Evolutionary conservation across 441 rosid species (phyloP), one percentile per base, ranked within the genome.

Genomic region (Euphorbia celastroides): DNA sequence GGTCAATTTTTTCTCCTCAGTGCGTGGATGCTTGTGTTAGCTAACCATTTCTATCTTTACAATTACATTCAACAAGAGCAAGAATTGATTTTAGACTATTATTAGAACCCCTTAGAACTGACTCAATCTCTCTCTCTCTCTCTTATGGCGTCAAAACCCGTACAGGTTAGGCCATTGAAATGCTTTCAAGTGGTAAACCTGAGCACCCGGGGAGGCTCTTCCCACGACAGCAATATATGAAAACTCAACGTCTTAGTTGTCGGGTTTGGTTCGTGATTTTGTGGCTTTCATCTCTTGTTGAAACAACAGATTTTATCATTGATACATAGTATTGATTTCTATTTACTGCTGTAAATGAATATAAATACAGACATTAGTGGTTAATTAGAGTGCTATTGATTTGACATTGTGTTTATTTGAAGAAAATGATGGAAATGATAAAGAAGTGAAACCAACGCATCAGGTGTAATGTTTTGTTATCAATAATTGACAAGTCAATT

Each of bases 161-260:
- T 60, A 44, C 90, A 89, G 96, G 75, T 83, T 72, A 81, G 84
- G 75, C 88, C 93, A 63, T 64, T 87, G 79, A 82, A 80, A 75
- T 90, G 97, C 72, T 93, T 93, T 74, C 88, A 81, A 79, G 93
- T 78, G 44, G 83, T 75, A 20, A 82, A 80, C 74, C 42, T 79
- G 31, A 84, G 89, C 66, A 68, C 78, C 57, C 67, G 73, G 10
- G 41, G 81, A 41, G 3, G 65, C 36, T 84, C 89, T 58, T 79
- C 90, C 28, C 73, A 71, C 1, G 20, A 71, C 54, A 73, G 76
- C 60, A 72, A 84, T 71, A 58, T 61, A 32, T 82, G 77, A 76
- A 57, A 22, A 16, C 55, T 56, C 66, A 30, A 58, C 10, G 25
- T 46, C 22, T 30, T 36, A 57, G 36, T 20, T 75, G 19, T 30